Conservation (phyloP, 2,329 filamentous ascomycete genomes). For the Venturia aucupariae region DNA sequence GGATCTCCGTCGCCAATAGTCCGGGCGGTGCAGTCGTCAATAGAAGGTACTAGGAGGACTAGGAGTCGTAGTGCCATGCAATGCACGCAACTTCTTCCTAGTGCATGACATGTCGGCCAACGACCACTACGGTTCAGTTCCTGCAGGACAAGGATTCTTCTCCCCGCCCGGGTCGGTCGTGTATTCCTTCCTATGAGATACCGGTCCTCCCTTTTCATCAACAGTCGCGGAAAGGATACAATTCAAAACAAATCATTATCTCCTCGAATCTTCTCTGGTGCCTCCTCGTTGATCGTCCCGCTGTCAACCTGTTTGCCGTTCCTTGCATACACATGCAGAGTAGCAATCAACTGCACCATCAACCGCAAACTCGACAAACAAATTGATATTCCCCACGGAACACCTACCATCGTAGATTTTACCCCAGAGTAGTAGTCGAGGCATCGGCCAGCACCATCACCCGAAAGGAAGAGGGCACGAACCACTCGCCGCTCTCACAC, state of each 20-base stretch:
- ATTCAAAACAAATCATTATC: not conserved
- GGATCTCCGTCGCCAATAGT: not conserved
- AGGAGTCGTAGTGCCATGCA: too few species aligned
- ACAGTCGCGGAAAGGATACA: not conserved
- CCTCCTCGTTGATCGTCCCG: not conserved
- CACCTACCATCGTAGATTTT: not conserved
- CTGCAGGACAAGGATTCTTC: not conserved
- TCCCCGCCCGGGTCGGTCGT: not conserved
- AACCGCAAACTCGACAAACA: not conserved
- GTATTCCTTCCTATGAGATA: too few species aligned
- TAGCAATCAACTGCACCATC: not conserved
- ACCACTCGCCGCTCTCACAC: not conserved
- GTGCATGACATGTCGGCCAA: not conserved
- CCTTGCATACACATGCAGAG: not conserved
- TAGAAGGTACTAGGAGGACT: too few species aligned
- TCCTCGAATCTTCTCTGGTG: not conserved
- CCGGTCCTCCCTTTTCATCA: too few species aligned
- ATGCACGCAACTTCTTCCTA: not conserved
- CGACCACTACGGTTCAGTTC: not conserved
- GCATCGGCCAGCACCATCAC: not conserved
- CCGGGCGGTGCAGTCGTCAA: not conserved
- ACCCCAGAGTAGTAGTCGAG: slow-evolving; percentile 2
- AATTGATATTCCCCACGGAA: not conserved
- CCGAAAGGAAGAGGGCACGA: not conserved
- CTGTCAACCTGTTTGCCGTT: not conserved